Base-by-base conservation (phyloP, 257 asterid species). In the Rhazya stricta region DNA sequence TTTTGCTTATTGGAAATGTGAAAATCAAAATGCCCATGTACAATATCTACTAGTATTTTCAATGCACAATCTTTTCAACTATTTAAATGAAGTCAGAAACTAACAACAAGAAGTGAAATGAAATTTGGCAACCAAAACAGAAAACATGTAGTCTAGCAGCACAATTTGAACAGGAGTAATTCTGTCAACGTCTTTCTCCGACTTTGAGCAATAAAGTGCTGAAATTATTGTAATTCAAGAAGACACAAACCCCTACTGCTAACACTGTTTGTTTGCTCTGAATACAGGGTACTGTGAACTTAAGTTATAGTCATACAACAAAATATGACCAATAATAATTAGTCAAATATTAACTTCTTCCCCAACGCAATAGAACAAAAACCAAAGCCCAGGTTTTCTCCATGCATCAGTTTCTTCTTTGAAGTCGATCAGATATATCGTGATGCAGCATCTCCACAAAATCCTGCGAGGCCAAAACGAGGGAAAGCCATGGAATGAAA, bases 391-490 rank as follows among this genome's bases (percentile, higher is more conserved):
- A 46, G 53, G 30, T 18, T 61, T n/a, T 43, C 21, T 72, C 74
- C 67, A 73, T 5, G 25, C 67, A 29, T 23, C 60, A 57, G 62
- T 65, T 77, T 79, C 83, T 62, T 85, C 89, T 34, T n/a, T 50
- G 78, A 74, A 88, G 53, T 45, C 89, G 83, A 56, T 74, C 73
- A 25, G 84, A 81, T 18, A 91, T 21, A 69, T 91, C 95, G 29
- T 57, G 77, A 30, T 68, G 77, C 71, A 91, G 81, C 91, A 91
- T 88, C 75, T 91, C 89, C 78, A 81, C 73, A 79, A 91, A 88
- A 27, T 87, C 96, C 95, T 91, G 84, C 50, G 46, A 32, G 32
- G 53, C 61, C 27, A 74, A 50, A 72, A 11, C 9, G 48, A 61
- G 8, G 41, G 54, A 21, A 51, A 36, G 16, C 16, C 10, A 27